phyloP scores from a whole-genome alignment of 2,329 filamentous ascomycete species.

The Endothia cerciana region DNA sequence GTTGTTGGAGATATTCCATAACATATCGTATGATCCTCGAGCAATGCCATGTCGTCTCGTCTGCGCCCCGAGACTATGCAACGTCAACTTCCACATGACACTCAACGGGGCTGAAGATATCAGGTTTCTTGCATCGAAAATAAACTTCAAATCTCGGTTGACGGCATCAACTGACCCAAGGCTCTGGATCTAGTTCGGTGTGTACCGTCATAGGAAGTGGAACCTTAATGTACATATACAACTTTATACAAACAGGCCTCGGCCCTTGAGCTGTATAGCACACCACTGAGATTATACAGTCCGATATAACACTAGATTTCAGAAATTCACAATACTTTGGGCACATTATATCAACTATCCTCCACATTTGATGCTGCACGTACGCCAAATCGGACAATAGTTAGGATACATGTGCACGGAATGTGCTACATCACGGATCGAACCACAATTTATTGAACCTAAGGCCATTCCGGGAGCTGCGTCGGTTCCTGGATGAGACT shows the following conservation, averaged over 20 bases:
- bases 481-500: too few relatives aligned
- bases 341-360: neutral
- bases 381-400: neutral
- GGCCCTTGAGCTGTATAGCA: neutral
- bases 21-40: neutral
- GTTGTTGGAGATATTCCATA: too few relatives aligned
- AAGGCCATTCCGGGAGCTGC: too few relatives aligned
- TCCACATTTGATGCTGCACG: neutral
- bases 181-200: neutral
- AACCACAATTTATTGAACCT: neutral
- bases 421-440: neutral
- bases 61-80: too few relatives aligned
- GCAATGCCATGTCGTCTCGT: neutral
- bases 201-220: neutral
- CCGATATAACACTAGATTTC: neutral
- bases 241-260: too few relatives aligned
- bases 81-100: neutral
- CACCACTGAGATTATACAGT: neutral
- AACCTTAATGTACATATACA: too few relatives aligned
- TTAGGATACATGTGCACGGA: neutral
- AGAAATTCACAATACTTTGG: neutral
- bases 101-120: neutral
- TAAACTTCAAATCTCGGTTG: neutral
- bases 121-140: neutral
- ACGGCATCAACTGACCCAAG: neutral